These are phyloP conservation scores for Globisporangium irregulare DNA, from an alignment of 352 stramenopile genomes.

Conservation along the genomic window DNA sequence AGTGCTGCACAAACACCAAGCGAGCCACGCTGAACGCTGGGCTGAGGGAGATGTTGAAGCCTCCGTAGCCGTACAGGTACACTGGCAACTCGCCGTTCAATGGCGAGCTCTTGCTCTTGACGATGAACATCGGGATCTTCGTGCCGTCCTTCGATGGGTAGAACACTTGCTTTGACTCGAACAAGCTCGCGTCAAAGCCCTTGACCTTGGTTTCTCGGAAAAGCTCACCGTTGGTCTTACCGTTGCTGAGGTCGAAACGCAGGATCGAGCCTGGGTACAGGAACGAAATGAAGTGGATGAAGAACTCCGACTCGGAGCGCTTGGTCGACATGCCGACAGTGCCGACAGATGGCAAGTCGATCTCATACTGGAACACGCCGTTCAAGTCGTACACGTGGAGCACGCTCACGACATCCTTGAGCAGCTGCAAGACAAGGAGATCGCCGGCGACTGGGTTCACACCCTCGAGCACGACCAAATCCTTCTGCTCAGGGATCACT, in stretches of 20 bases:
- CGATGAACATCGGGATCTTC: conserved; percentile 95
- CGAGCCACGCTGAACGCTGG: conserved; percentile 87
- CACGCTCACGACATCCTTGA: conserved; percentile 82
- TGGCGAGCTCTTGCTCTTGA: conserved; percentile 75
- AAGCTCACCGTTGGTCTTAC: conserved; percentile 32
- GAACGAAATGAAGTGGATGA: conserved; percentile 89
- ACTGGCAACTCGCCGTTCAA: conserved; percentile 87
- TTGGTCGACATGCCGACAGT: conserved; percentile 70
- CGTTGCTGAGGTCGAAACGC: conserved; percentile 55
- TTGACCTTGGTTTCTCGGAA: conserved; percentile 85
- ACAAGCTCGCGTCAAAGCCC: conserved; percentile 75
- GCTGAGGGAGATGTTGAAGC: conserved; percentile 94
- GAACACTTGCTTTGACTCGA: conserved; percentile 82
- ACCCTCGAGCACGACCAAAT: conserved; percentile 69
- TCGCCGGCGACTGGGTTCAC: conserved; percentile 65
- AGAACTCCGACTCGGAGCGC: conserved; percentile 76
- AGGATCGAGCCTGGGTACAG: conserved; percentile 80
- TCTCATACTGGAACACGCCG: conserved; percentile 72
- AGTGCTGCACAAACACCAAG: conserved; percentile 90
- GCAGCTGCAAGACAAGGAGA: conserved; percentile 69
- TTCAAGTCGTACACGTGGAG: conserved; percentile 78
- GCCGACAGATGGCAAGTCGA: conserved; percentile 61
- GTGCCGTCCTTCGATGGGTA: conserved; percentile 93
- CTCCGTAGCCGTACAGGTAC: conserved; percentile 93
- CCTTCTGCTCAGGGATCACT: conserved; percentile 78